Evolutionary conservation across 768 basidiomycete genomes (phyloP).

Genomic region (Rhodocollybia butyracea): DNA sequence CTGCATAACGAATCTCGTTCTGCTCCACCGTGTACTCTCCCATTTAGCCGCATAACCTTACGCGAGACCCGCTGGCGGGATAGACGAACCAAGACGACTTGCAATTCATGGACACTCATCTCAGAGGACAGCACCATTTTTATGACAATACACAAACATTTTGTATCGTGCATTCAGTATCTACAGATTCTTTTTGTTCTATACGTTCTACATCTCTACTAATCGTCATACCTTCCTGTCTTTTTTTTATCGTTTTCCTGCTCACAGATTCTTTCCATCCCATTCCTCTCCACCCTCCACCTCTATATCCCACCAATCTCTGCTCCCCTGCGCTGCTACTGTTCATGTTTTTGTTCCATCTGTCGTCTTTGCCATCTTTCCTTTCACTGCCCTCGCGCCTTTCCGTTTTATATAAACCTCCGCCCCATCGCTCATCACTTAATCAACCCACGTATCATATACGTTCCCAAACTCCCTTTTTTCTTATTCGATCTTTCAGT

Average conservation of each 20-base stretch:
- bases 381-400: not conserved
- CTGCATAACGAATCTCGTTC: constrained; percentile 39
- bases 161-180: constrained; percentile 5
- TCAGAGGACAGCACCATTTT: constrained; percentile 1
- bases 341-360: constrained; percentile 7
- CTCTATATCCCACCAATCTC: not conserved
- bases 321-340: constrained; percentile 4
- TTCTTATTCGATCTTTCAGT: not conserved
- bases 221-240: not conserved
- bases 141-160: not conserved
- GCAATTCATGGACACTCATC: constrained; percentile 2
- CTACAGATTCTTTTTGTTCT: not conserved
- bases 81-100: constrained; percentile 8
- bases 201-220: constrained; percentile 3
- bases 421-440: not conserved
- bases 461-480: not conserved
- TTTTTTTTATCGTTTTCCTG: not conserved
- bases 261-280: not conserved
- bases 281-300: not conserved
- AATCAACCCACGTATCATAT: not conserved
- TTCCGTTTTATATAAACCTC: not conserved
- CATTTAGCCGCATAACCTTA: constrained; percentile 6
- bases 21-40: not conserved
- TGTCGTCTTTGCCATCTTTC: constrained; percentile 6
- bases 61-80: constrained; percentile 10